Evolutionary conservation across 345 rosid genomes (phyloP).

Genomic region (Citrus medica): DNA sequence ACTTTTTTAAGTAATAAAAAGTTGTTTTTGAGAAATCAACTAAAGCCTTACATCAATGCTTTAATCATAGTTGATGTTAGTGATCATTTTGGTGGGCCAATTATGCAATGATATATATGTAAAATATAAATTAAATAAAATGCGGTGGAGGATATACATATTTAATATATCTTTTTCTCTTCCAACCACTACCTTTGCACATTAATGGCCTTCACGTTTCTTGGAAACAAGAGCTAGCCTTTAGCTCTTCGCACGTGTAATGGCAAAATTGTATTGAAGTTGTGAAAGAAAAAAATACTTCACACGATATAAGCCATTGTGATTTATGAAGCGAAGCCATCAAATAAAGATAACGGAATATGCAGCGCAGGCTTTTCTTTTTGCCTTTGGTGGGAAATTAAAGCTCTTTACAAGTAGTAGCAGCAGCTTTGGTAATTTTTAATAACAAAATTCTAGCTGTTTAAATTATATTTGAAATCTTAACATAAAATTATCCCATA

Average conservation of each 20-base stretch:
- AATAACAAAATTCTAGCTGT: too few species aligned
- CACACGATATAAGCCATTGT: background rate
- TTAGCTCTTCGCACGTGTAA: background rate
- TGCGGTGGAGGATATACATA: too few species aligned
- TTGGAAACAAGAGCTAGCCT: background rate
- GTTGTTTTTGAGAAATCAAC: too few species aligned
- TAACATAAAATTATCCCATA: background rate
- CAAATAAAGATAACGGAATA: background rate
- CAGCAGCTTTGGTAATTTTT: background rate
- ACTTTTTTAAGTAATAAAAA: background rate
- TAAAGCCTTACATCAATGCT: background rate
- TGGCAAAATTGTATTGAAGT: background rate
- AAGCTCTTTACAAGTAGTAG: background rate
- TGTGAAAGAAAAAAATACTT: background rate
- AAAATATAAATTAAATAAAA: background rate
- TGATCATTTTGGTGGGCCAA: background rate
- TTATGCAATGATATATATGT: background rate
- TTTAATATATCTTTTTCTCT: background rate
- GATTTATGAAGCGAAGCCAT: background rate
- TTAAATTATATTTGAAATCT: too few species aligned
- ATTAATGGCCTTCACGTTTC: background rate
- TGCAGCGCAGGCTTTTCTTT: slow-evolving; percentile 4
- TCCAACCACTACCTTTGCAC: background rate
- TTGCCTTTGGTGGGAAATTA: too few species aligned
- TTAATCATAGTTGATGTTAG: slow-evolving; percentile 6